Conservation (phyloP, 2,329 filamentous ascomycete species). For the Pseudogymnoascus sp. region DNA sequence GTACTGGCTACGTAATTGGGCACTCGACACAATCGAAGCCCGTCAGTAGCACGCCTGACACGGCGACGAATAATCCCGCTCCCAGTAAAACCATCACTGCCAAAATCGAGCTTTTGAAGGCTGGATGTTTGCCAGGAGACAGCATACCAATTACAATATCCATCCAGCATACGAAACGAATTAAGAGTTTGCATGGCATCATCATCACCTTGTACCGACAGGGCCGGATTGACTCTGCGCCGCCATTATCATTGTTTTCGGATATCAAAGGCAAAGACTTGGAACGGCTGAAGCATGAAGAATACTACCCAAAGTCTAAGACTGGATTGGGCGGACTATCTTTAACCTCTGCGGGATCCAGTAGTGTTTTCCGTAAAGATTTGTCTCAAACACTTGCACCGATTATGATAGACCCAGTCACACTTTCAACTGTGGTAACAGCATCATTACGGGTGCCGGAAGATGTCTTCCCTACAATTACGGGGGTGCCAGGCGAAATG, state of each 20-base stretch:
- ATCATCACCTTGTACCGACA: conserved; percentile 89
- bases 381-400: conserved; percentile 81
- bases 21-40: conserved; percentile 40
- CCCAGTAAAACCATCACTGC: conserved; percentile 75
- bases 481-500: conserved; percentile 81
- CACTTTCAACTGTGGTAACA: conserved; percentile 69
- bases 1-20: conserved; percentile 31
- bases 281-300: conserved; percentile 58
- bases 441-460: conserved; percentile 80
- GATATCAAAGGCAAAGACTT: conserved; percentile 50
- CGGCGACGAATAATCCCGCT: conserved; percentile 34
- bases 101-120: conserved; percentile 71
- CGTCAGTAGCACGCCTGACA: conserved; percentile 51
- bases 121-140: conserved; percentile 80
- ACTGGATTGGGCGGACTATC: conserved; percentile 82
- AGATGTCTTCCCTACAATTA: conserved; percentile 86
- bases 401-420: conserved; percentile 74
- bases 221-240: conserved; percentile 75
- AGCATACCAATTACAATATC: conserved; percentile 68
- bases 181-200: conserved; percentile 86
- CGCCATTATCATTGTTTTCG: conserved; percentile 42
- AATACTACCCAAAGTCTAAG: conserved; percentile 78
- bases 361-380: conserved; percentile 92
- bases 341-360: conserved; percentile 75
- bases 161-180: conserved; percentile 78